Conservation (phyloP, 2,329 filamentous ascomycete species). For the Nemania sp. region DNA sequence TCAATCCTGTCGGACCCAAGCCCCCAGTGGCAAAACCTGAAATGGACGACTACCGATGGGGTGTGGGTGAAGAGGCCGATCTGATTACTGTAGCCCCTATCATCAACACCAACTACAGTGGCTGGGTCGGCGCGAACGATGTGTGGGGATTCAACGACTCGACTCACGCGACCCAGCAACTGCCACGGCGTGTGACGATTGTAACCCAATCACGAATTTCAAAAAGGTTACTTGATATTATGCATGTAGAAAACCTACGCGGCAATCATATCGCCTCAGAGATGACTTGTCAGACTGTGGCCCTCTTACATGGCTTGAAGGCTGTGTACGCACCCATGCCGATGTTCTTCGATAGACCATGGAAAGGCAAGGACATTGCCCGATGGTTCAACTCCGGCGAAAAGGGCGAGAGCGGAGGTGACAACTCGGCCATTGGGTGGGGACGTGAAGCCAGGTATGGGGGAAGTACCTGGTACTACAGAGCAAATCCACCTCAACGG, state of each 20-base stretch:
- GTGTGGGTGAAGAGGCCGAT: constrained; percentile 75
- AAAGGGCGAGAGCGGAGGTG: constrained; percentile 56
- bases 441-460: constrained; percentile 60
- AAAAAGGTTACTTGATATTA: constrained; percentile 70
- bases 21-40: constrained; percentile 61
- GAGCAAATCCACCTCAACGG: constrained; percentile 58
- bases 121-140: constrained; percentile 72
- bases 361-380: constrained; percentile 58
- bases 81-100: constrained; percentile 77
- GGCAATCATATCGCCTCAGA: constrained; percentile 79
- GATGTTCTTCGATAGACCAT: constrained; percentile 77
- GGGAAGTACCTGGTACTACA: constrained; percentile 65
- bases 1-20: constrained; percentile 64
- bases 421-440: constrained; percentile 62
- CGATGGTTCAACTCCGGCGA: constrained; percentile 64
- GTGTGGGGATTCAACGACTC: constrained; percentile 66
- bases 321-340: constrained; percentile 78
- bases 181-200: constrained; percentile 75
- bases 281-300: constrained; percentile 75
- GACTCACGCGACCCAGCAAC: constrained; percentile 53
- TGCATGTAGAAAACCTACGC: constrained; percentile 75
- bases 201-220: constrained; percentile 77
- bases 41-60: constrained; percentile 74
- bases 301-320: constrained; percentile 77
- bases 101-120: constrained; percentile 72